These are phyloP conservation scores for Coemansia sp. DNA, from an alignment of 192 early-diverging fungal genomes.

Conservation along the genomic window DNA sequence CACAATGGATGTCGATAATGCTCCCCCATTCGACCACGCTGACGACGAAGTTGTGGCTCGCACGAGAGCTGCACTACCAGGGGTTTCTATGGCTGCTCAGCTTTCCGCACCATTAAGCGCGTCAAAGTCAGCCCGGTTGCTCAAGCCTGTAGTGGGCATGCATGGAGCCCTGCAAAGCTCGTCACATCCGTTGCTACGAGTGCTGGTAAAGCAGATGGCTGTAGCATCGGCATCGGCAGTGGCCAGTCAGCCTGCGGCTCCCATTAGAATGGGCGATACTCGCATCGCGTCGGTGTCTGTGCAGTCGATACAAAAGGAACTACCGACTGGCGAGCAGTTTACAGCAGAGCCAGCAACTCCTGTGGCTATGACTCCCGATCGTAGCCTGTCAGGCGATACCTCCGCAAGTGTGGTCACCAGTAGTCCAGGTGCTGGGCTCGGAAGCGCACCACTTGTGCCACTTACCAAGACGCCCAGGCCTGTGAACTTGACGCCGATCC, in stretches of 20 bases:
- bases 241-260: background rate
- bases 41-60: background rate
- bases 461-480: conserved; percentile 18
- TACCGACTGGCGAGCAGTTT: background rate
- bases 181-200: conserved; percentile 32
- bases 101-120: conserved; percentile 26
- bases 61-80: background rate
- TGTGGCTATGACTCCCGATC: background rate
- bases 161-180: conserved; percentile 23
- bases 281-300: background rate
- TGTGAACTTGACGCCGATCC: background rate
- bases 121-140: conserved; percentile 32
- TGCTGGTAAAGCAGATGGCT: conserved; percentile 41
- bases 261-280: background rate
- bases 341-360: background rate
- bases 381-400: background rate
- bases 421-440: background rate
- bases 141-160: conserved; percentile 19
- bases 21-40: background rate
- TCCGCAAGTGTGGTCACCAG: background rate
- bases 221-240: background rate
- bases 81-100: background rate
- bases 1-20: conserved; percentile 16
- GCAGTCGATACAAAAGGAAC: background rate
- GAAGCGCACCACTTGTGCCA: background rate